Evolutionary conservation across 768 basidiomycete genomes (phyloP).

Genomic region (Hericium alpestre): DNA sequence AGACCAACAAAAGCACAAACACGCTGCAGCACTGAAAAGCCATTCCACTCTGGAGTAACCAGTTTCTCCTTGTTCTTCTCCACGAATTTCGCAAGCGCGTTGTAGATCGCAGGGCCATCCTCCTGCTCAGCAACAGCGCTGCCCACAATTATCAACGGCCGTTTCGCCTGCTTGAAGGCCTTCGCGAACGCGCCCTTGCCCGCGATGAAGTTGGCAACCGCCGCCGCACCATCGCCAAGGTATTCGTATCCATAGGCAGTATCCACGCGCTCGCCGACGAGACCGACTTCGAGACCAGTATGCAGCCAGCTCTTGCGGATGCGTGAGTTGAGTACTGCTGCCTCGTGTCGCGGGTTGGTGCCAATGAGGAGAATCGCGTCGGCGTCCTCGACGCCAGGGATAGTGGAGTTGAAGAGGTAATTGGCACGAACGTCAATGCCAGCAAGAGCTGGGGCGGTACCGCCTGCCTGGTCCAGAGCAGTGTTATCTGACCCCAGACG

Average conservation of each 20-base stretch:
- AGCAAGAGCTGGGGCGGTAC: constrained; percentile 57
- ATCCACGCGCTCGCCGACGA: constrained; percentile 86
- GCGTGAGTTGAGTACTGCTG: constrained; percentile 92
- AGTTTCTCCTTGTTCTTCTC: constrained; percentile 66
- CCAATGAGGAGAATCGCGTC: constrained; percentile 91
- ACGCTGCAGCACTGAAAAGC: constrained; percentile 85
- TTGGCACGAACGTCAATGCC: constrained; percentile 89
- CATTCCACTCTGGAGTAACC: constrained; percentile 88
- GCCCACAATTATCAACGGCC: constrained; percentile 88
- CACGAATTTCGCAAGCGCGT: constrained; percentile 70
- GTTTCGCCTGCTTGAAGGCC: constrained; percentile 84
- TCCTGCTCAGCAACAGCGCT: constrained; percentile 77
- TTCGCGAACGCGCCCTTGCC: constrained; percentile 73
- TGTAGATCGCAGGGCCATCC: constrained; percentile 71
- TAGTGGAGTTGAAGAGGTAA: constrained; percentile 91
- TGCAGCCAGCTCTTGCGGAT: constrained; percentile 93
- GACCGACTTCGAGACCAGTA: constrained; percentile 72
- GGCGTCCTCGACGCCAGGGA: constrained; percentile 82
- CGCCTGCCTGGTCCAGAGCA: constrained; percentile 62
- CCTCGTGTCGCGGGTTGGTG: constrained; percentile 95
- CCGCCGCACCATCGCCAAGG: constrained; percentile 67
- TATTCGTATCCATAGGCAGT: constrained; percentile 91
- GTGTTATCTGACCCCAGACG: constrained; percentile 92
- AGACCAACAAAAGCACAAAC: constrained; percentile 34
- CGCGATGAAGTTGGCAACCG: constrained; percentile 64